These are phyloP conservation scores for Boletales sp. DNA, from an alignment of 768 basidiomycete species.

Conservation along the genomic window DNA sequence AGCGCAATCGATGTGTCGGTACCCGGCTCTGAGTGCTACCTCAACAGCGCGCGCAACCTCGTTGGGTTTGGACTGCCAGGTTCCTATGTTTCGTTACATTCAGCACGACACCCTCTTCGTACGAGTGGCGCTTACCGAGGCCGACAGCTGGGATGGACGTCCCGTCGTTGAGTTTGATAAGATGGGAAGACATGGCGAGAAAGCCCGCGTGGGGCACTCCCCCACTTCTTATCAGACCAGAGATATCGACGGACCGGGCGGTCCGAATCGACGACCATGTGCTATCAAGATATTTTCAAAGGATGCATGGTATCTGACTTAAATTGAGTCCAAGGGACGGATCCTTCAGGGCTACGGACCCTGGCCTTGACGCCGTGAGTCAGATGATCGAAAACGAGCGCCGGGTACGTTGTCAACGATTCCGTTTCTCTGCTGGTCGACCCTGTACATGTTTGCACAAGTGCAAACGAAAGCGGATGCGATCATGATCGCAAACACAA, in stretches of 20 bases:
- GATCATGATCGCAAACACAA: no score
- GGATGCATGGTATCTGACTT: no score
- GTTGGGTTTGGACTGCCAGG: slow-evolving; percentile 76
- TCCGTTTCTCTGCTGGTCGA: no score
- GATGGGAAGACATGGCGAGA: slow-evolving; percentile 36
- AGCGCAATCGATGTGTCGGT: slow-evolving; percentile 75
- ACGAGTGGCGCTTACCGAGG: slow-evolving; percentile 44
- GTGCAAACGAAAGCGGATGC: no score
- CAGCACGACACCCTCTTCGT: slow-evolving; percentile 1
- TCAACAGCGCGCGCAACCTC: slow-evolving; percentile 71
- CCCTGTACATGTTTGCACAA: no score
- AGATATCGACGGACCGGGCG: slow-evolving; percentile 15
- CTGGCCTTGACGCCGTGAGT: no score
- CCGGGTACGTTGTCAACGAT: no score
- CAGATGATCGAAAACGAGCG: no score
- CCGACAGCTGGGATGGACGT: slow-evolving; percentile 53
- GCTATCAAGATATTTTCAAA: not conserved
- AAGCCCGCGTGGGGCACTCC: no score
- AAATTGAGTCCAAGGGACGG: no score
- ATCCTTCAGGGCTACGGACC: no score
- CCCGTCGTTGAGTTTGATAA: slow-evolving; percentile 61
- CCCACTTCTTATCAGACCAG: not conserved
- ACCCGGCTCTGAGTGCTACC: slow-evolving; percentile 73
- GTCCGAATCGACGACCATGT: slow-evolving; percentile 13
- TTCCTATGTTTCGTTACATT: slow-evolving; percentile 42